phyloP scores from a whole-genome alignment of 179 eudicot species.

The Spinacia oleracea region DNA sequence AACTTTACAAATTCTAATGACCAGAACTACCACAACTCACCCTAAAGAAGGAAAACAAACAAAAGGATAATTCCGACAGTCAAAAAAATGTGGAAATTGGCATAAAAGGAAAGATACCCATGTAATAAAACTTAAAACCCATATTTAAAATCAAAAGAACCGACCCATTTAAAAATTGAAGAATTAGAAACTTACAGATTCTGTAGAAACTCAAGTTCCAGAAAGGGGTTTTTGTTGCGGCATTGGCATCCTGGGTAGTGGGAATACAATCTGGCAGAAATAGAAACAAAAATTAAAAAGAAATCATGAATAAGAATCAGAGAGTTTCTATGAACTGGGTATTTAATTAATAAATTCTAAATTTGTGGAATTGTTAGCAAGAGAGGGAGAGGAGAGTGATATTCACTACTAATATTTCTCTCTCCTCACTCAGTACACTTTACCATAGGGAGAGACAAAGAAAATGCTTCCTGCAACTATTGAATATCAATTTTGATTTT shows the following conservation, averaged over 20 bases:
- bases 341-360: background rate
- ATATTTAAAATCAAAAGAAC: background rate
- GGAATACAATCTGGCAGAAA: background rate
- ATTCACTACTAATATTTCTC: background rate
- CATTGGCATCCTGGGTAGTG: slow-evolving; percentile 20
- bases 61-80: too few species aligned
- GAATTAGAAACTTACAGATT: slow-evolving; percentile 23
- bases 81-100: background rate
- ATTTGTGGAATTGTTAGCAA: background rate
- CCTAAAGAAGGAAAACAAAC: background rate
- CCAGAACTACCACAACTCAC: background rate
- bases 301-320: background rate
- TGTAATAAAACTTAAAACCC: background rate
- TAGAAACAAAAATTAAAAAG: background rate
- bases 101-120: background rate
- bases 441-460: slow-evolving; percentile 27
- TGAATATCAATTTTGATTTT: background rate
- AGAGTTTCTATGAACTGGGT: background rate
- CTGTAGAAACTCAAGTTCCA: slow-evolving; percentile 9
- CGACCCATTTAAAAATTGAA: background rate
- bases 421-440: background rate
- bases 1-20: too few species aligned
- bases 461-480: background rate
- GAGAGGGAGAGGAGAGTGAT: background rate
- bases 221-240: slow-evolving; percentile 17